A percentile compares a stretch with the other conserved stretches of the same genome.
These are phyloP conservation scores for barley (Hordeum vulgare) DNA, from an alignment of 176 grass and related monocot genomes.

Conservation along the genomic window DNA sequence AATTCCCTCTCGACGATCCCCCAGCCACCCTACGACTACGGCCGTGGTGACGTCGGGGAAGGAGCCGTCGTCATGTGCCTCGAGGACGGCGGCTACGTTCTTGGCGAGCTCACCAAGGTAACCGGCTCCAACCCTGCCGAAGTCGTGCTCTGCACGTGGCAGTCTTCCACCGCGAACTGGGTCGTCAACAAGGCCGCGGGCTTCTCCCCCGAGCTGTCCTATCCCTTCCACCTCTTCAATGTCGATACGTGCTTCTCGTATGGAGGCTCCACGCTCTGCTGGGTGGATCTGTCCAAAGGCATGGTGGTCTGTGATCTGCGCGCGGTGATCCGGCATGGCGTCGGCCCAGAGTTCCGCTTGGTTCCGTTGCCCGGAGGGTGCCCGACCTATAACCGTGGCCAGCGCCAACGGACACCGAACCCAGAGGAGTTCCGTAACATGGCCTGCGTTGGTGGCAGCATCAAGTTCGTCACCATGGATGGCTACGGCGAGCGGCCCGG, in stretches of 20 bases:
- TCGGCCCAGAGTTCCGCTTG: neutral
- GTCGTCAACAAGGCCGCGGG: neutral
- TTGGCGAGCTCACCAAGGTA: neutral
- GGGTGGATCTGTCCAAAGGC: neutral
- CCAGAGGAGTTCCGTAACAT: neutral
- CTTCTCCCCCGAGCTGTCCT: neutral
- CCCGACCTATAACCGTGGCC: neutral
- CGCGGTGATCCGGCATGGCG: neutral
- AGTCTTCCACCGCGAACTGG: neutral
- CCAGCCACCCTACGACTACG: neutral
- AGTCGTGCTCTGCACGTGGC: neutral
- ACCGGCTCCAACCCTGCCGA: accelerated
- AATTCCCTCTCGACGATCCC: neutral
- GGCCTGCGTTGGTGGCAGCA: neutral
- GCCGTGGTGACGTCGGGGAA: neutral
- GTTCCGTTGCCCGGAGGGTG: neutral
- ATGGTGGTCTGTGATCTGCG: neutral
- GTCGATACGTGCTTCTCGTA: neutral
- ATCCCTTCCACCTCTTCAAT: neutral
- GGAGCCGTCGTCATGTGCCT: neutral
- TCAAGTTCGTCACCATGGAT: conserved; percentile 6
- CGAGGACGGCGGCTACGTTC: neutral
- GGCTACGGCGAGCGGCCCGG: neutral
- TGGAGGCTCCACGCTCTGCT: neutral
- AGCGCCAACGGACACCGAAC: accelerated